Conservation (phyloP, 768 basidiomycete genomes). For the Ramaria sp. region DNA sequence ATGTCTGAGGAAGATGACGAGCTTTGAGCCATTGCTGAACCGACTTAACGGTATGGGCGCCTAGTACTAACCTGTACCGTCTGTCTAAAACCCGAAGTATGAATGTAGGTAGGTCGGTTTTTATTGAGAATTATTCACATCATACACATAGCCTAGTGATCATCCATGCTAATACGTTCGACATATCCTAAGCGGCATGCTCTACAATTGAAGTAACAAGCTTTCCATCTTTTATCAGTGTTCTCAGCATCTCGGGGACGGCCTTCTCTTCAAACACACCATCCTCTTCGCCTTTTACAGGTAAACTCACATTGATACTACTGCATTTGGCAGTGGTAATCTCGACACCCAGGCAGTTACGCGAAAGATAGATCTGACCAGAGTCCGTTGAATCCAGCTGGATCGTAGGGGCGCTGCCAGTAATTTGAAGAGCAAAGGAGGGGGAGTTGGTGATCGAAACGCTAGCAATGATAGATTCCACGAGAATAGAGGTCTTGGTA, state of each 20-base stretch:
- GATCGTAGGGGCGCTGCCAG: constrained; percentile 82
- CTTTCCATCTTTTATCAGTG: constrained; percentile 69
- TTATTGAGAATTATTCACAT: too few relatives aligned
- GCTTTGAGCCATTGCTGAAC: too few relatives aligned
- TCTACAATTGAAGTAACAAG: constrained; percentile 85
- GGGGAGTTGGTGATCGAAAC: constrained; percentile 85
- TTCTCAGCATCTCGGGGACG: constrained; percentile 93
- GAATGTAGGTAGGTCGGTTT: too few relatives aligned
- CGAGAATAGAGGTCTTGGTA: constrained; percentile 74
- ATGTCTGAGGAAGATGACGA: constrained; percentile 19
- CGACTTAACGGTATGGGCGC: too few relatives aligned
- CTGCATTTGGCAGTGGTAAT: constrained; percentile 93
- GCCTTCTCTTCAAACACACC: constrained; percentile 85
- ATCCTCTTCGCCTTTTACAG: constrained; percentile 81
- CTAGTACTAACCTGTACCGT: too few relatives aligned
- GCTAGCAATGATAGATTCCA: constrained; percentile 89
- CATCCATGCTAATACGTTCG: neutral
- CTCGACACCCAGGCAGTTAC: constrained; percentile 66
- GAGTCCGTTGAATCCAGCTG: constrained; percentile 93
- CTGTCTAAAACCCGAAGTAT: too few relatives aligned
- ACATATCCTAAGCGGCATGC: constrained; percentile 36
- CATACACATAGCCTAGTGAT: neutral
- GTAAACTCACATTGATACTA: constrained; percentile 82
- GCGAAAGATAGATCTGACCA: constrained; percentile 89
- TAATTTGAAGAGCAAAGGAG: constrained; percentile 88